Conservation (phyloP, 2,329 filamentous ascomycete species). For the Trichoderma breve region DNA sequence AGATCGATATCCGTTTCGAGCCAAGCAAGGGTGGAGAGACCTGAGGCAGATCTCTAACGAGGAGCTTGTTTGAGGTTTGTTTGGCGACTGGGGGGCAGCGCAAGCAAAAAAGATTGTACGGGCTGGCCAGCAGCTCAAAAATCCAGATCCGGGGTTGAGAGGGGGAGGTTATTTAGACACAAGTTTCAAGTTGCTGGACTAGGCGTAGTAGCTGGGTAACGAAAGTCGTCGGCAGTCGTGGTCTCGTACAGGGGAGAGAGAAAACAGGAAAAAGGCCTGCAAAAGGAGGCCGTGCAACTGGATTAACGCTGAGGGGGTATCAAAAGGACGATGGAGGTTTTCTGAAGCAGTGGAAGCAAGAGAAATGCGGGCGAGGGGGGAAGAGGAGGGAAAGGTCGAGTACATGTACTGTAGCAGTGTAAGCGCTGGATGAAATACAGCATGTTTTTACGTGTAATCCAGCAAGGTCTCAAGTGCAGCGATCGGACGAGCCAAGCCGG, state of each 20-base stretch:
- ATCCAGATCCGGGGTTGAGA: neutral
- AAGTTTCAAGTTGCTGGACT: slow-evolving; percentile 7
- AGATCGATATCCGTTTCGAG: slow-evolving; percentile 17
- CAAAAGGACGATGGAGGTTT: neutral
- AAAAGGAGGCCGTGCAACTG: neutral
- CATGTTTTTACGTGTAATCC: neutral
- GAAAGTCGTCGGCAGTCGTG: slow-evolving; percentile 9
- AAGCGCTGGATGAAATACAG: neutral
- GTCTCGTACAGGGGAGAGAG: slow-evolving; percentile 9
- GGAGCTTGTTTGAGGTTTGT: slow-evolving; percentile 17
- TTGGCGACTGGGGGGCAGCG: neutral
- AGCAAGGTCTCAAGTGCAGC: neutral
- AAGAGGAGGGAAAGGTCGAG: neutral
- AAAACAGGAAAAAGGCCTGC: neutral
- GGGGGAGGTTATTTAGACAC: neutral
- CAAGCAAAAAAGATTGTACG: neutral
- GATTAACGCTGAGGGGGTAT: slow-evolving; percentile 5
- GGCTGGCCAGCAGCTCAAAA: neutral
- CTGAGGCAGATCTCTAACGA: slow-evolving; percentile 13
- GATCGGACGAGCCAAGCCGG: neutral
- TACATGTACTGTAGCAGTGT: neutral
- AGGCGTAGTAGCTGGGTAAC: neutral
- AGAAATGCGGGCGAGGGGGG: slow-evolving; percentile 14
- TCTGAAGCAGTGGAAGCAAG: slow-evolving; percentile 18
- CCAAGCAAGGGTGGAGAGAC: slow-evolving; percentile 10